phyloP scores from a whole-genome alignment of 768 basidiomycete genomes.

The Rhizopogon sp. region DNA sequence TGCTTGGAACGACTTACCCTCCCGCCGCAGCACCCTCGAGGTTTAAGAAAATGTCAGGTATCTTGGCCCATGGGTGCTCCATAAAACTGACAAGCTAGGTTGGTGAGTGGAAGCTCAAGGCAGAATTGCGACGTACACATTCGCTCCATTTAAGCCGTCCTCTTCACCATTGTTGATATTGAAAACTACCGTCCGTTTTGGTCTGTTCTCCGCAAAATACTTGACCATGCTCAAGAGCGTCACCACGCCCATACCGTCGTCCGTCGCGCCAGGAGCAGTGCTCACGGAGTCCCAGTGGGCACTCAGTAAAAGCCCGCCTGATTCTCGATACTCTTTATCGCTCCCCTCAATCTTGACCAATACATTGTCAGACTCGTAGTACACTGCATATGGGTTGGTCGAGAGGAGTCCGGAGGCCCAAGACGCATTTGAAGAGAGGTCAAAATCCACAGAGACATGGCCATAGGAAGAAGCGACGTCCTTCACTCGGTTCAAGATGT shows the following conservation, averaged over 20 bases:
- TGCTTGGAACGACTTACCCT: slow-evolving; percentile 41
- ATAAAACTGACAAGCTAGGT: slow-evolving; percentile 44
- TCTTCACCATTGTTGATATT: slow-evolving; percentile 89
- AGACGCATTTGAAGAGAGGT: slow-evolving; percentile 44
- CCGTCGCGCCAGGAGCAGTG: slow-evolving; percentile 69
- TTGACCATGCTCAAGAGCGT: slow-evolving; percentile 63
- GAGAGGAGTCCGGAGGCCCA: slow-evolving; percentile 29
- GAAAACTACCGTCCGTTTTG: slow-evolving; percentile 63
- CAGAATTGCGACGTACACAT: slow-evolving; percentile 39
- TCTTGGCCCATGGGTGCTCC: slow-evolving; percentile 68
- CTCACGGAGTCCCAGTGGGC: slow-evolving; percentile 84
- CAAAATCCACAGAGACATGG: slow-evolving; percentile 49
- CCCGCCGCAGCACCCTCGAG: slow-evolving; percentile 79
- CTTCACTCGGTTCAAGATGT: slow-evolving; percentile 51
- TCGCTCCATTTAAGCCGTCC: slow-evolving; percentile 69
- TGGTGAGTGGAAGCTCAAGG: neutral
- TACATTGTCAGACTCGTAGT: slow-evolving; percentile 67
- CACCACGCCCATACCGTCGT: slow-evolving; percentile 71
- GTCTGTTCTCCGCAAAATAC: slow-evolving; percentile 44
- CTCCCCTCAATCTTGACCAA: slow-evolving; percentile 60
- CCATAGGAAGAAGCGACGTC: slow-evolving; percentile 37
- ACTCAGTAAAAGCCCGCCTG: slow-evolving; percentile 60
- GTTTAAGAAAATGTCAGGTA: slow-evolving; percentile 68
- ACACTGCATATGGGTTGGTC: slow-evolving; percentile 25
- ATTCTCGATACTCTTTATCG: slow-evolving; percentile 25